Evolutionary conservation across 108 stramenopile genomes (phyloP).

Genomic region (Pseudonitzschia pungens): DNA sequence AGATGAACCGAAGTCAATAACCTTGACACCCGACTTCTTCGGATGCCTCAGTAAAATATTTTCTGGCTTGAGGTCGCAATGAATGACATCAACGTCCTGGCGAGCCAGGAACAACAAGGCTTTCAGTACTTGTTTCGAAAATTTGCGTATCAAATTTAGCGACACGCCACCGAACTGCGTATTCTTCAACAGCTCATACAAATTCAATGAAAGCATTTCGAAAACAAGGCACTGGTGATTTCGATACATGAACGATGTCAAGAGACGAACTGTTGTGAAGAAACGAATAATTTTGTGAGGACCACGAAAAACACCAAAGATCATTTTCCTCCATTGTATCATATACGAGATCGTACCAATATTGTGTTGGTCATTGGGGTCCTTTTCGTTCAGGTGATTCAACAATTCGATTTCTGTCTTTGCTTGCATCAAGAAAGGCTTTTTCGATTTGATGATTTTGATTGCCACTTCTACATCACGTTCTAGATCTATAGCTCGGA

Average conservation of each 20-base stretch:
- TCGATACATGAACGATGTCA: conserved; percentile 89
- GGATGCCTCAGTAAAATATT: conserved; percentile 96
- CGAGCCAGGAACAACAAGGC: conserved; percentile 88
- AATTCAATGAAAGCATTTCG: conserved; percentile 96
- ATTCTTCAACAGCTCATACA: conserved; percentile 96
- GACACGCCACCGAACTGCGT: conserved; percentile 97
- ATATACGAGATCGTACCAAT: conserved; percentile 53
- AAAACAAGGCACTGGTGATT: conserved; percentile 97
- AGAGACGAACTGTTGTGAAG: conserved; percentile 71
- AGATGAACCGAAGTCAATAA: conserved; percentile 98
- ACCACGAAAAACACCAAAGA: background rate
- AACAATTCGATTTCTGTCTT: conserved; percentile 95
- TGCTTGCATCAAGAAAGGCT: conserved; percentile 95
- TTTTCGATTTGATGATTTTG: conserved; percentile 98
- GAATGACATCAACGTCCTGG: conserved; percentile 92
- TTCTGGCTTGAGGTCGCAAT: conserved; percentile 99
- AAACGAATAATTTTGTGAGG: conserved; percentile 9
- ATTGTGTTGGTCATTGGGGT: conserved; percentile 81
- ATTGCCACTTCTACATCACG: conserved; percentile 89
- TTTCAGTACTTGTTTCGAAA: conserved; percentile 94
- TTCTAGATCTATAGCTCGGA: conserved; percentile 76
- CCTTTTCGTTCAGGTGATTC: conserved; percentile 67
- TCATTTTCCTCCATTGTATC: background rate
- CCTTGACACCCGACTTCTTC: conserved; percentile 93
- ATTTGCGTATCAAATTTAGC: conserved; percentile 94